phyloP scores from a whole-genome alignment of 2,329 filamentous ascomycete species.

The Ophiostoma piceae region DNA sequence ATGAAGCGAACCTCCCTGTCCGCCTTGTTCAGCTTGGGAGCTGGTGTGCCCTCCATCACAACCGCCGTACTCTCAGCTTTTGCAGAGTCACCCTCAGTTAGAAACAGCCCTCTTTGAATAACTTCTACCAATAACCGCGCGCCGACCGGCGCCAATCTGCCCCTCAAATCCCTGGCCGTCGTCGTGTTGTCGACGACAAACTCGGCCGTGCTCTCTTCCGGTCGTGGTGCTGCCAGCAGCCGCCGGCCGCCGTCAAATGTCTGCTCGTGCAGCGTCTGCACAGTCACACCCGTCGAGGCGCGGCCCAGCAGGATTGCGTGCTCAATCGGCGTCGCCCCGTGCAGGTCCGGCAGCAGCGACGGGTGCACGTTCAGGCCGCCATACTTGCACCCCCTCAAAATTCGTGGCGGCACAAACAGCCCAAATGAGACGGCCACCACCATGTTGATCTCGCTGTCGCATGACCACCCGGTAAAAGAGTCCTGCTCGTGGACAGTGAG shows the following conservation, averaged over 20 bases:
- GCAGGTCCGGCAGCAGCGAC: slow-evolving; percentile 79
- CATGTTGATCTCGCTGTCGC: slow-evolving; percentile 55
- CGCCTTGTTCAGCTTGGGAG: slow-evolving; percentile 65
- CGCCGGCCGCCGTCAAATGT: slow-evolving; percentile 75
- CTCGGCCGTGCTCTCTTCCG: no score
- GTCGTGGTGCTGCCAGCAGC: slow-evolving; percentile 59
- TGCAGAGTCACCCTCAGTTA: slow-evolving; percentile 38
- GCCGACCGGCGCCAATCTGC: slow-evolving; percentile 55
- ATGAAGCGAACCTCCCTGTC: slow-evolving; percentile 62
- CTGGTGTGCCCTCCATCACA: slow-evolving; percentile 42
- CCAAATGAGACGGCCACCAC: slow-evolving; percentile 93
- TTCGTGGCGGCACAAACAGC: slow-evolving; percentile 72
- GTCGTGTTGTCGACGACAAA: slow-evolving; percentile 34
- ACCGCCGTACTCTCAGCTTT: background rate
- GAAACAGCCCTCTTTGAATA: slow-evolving; percentile 58
- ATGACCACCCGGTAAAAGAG: slow-evolving; percentile 68
- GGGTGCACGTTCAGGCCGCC: slow-evolving; percentile 93
- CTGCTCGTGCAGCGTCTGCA: slow-evolving; percentile 77
- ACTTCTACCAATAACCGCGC: slow-evolving; percentile 65
- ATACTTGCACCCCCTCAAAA: slow-evolving; percentile 66
- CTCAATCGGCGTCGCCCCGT: slow-evolving; percentile 80
- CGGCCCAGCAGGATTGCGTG: slow-evolving; percentile 67
- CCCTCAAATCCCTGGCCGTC: slow-evolving; percentile 43
- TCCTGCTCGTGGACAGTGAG: slow-evolving; percentile 69
- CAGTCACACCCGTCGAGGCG: slow-evolving; percentile 63